Conservation (phyloP, 345 rosid genomes). For the Abelmoschus esculentus region DNA sequence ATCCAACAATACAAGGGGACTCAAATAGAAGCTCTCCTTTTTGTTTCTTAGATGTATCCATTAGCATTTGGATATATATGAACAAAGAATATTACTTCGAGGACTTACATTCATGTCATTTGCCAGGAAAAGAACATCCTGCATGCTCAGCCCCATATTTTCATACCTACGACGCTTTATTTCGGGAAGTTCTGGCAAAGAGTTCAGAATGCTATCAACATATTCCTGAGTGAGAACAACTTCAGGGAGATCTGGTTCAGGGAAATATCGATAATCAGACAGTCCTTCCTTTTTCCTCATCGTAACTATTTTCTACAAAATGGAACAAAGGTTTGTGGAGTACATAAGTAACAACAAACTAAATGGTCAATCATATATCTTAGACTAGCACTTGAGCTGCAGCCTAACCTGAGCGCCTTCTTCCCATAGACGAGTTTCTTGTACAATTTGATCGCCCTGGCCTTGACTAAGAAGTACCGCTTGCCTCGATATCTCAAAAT, state of each 20-base stretch:
- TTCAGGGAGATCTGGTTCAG: slow-evolving; percentile 95
- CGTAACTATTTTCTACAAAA: slow-evolving; percentile 70
- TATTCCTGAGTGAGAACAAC: slow-evolving; percentile 62
- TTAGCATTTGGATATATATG: background rate
- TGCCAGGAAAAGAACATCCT: slow-evolving; percentile 92
- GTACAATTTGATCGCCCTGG: slow-evolving; percentile 58
- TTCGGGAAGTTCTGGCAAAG: slow-evolving; percentile 91
- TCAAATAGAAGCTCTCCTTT: background rate
- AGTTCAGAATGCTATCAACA: slow-evolving; percentile 42
- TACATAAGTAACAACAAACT: slow-evolving; percentile 13
- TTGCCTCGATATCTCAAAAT: slow-evolving; percentile 83
- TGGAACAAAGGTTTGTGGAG: slow-evolving; percentile 2
- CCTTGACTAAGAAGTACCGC: slow-evolving; percentile 60
- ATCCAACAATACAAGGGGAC: background rate
- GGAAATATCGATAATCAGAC: slow-evolving; percentile 87
- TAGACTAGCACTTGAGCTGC: slow-evolving; percentile 2
- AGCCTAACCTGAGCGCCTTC: slow-evolving; percentile 73
- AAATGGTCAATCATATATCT: background rate
- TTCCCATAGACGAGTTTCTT: slow-evolving; percentile 97
- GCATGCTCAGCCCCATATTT: slow-evolving; percentile 81
- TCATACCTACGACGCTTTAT: slow-evolving; percentile 76
- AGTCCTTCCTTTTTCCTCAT: slow-evolving; percentile 99
- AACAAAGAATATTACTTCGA: background rate
- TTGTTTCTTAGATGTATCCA: background rate
- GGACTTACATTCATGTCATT: slow-evolving; percentile 59